phyloP scores from a whole-genome alignment of 495 filamentous ascomycete species.

The Trichoderma gamsii region DNA sequence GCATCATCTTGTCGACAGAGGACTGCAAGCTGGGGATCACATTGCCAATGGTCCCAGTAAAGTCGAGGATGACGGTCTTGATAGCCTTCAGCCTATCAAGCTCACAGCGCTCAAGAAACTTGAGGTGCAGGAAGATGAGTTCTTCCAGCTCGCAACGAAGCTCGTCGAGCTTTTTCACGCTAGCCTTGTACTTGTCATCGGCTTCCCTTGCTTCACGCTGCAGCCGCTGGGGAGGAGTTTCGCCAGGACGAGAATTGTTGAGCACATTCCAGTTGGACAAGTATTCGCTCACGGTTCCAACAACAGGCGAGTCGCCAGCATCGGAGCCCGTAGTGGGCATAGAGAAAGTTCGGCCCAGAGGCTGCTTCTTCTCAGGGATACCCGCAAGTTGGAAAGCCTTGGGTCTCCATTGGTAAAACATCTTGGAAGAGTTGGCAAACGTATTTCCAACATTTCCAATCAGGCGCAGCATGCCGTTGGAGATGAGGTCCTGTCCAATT shows the following conservation, averaged over 20 bases:
- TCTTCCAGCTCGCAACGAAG: constrained; percentile 93
- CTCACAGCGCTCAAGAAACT: constrained; percentile 97
- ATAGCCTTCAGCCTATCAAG: constrained; percentile 93
- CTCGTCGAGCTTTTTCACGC: constrained; percentile 76
- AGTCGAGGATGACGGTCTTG: constrained; percentile 95
- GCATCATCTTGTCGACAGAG: constrained; percentile 95
- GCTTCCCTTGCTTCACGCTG: constrained; percentile 85
- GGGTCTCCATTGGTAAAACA: constrained; percentile 95
- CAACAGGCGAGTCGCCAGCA: constrained; percentile 55
- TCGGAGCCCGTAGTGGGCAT: constrained; percentile 47
- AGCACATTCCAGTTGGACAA: constrained; percentile 86
- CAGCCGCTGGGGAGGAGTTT: constrained; percentile 80
- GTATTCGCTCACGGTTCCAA: constrained; percentile 78
- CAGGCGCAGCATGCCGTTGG: constrained; percentile 78
- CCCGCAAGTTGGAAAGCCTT: constrained; percentile 85
- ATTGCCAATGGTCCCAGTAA: constrained; percentile 95
- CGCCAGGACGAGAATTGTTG: constrained; percentile 78
- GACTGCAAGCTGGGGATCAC: constrained; percentile 94
- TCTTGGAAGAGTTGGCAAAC: constrained; percentile 93
- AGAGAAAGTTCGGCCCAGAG: constrained; percentile 65
- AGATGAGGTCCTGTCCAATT: constrained; percentile 87
- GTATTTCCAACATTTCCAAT: constrained; percentile 91
- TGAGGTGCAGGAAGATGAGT: constrained; percentile 83
- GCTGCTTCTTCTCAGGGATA: constrained; percentile 77
- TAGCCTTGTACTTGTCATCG: constrained; percentile 87